Conservation (phyloP, 179 eudicot species). For the Beta corolliflora region DNA sequence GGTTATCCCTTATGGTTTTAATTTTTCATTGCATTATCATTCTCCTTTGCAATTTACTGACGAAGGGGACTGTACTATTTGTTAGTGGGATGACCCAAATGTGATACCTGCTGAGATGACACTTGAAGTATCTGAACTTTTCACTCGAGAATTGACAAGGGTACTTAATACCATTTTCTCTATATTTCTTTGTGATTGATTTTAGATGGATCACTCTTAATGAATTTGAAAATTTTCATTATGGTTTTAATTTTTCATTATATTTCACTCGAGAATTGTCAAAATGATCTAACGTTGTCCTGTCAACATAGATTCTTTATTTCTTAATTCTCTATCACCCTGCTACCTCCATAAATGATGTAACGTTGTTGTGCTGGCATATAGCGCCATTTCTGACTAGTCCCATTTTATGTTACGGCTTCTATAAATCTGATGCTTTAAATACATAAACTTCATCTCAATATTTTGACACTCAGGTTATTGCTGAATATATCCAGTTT, state of each 20-base stretch:
- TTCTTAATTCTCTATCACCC: neutral
- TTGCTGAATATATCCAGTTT: neutral
- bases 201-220: neutral
- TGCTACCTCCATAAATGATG: neutral
- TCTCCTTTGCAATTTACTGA: conserved; percentile 7
- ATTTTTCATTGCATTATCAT: neutral
- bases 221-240: neutral
- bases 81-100: conserved; percentile 91
- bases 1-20: neutral
- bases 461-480: no score
- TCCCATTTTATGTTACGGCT: no score
- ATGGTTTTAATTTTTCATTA: no score
- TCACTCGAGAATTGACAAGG: conserved; percentile 85
- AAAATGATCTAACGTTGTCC: no score
- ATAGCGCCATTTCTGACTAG: neutral
- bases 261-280: no score
- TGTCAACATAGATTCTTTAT: neutral
- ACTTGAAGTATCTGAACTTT: conserved; percentile 87
- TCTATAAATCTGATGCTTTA: no score
- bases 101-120: conserved; percentile 77
- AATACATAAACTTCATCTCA: no score
- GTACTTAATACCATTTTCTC: conserved; percentile 40
- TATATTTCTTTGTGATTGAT: neutral
- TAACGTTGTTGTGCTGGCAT: neutral
- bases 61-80: conserved; percentile 16